A percentile compares a stretch with the other conserved stretches of the same genome.
Conservation (phyloP, 495 filamentous ascomycete species). For the Daldinia loculata region DNA sequence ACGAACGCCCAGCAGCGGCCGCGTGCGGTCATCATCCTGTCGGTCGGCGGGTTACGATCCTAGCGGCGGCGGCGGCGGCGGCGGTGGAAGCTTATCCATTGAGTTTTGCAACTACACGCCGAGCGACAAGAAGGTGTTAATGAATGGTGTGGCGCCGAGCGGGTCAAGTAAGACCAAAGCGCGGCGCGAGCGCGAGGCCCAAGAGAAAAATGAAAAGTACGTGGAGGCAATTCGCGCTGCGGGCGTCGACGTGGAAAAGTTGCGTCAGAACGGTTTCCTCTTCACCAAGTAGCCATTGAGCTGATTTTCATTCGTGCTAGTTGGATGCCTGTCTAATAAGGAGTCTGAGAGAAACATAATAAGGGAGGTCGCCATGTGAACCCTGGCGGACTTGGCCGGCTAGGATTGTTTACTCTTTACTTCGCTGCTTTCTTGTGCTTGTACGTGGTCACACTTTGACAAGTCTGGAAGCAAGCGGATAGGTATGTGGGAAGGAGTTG, state of each 20-base stretch:
- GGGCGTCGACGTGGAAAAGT: conserved; percentile 74
- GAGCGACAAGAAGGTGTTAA: conserved; percentile 76
- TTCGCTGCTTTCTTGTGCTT: not conserved
- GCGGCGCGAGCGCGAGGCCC: conserved; percentile 80
- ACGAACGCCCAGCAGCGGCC: conserved; percentile 24
- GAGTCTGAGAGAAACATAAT: not conserved
- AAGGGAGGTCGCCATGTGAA: not conserved
- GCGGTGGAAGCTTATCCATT: conserved; percentile 53
- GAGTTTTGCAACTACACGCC: conserved; percentile 96
- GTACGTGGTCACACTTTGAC: not conserved
- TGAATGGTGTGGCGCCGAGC: conserved; percentile 90
- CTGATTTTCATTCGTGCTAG: not conserved
- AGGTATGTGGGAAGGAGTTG: not conserved
- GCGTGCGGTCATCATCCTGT: conserved; percentile 12
- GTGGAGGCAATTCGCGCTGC: conserved; percentile 76
- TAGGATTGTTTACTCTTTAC: not conserved
- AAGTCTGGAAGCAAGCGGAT: not conserved
- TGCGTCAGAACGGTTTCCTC: conserved; percentile 50
- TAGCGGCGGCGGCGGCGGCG: conserved; percentile 26
- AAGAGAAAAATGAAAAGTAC: conserved; percentile 79
- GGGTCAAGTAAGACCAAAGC: conserved; percentile 95
- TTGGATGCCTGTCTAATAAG: not conserved
- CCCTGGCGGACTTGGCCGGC: not conserved
- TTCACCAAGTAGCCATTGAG: not conserved
- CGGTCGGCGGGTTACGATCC: conserved; percentile 19